Evolutionary conservation across 176 grass and related monocot genomes (phyloP).

Genomic region (barley (Hordeum vulgare)): DNA sequence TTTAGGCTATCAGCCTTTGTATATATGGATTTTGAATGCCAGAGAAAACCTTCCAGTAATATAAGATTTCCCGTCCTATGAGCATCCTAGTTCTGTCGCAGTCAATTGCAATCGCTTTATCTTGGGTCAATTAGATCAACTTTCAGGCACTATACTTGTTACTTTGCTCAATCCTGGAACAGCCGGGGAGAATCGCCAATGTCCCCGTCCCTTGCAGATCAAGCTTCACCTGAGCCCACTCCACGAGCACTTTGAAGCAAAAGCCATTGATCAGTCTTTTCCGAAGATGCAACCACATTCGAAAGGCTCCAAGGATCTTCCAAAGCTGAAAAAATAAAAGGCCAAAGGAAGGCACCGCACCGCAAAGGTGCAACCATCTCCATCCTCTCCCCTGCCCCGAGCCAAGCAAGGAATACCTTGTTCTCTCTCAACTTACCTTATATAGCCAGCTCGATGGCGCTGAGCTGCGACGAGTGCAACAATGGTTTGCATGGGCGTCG

Average conservation of each 20-base stretch:
- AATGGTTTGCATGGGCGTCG: constrained; percentile 36
- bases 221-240: constrained; percentile 11
- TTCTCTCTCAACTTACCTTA: background rate
- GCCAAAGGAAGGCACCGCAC: constrained; percentile 29
- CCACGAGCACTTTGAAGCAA: background rate
- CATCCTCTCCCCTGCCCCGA: background rate
- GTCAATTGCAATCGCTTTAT: background rate
- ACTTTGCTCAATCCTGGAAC: background rate
- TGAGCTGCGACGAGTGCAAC: background rate
- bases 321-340: background rate
- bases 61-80: background rate
- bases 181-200: background rate
- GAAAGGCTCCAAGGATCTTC: constrained; percentile 4
- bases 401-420: constrained; percentile 29
- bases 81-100: background rate
- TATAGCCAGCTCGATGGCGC: background rate
- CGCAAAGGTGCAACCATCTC: background rate
- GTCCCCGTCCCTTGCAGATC: constrained; percentile 22
- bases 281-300: constrained; percentile 8
- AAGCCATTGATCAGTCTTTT: constrained; percentile 23
- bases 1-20: background rate
- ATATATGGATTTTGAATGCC: background rate
- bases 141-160: background rate
- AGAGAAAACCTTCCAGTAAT: background rate
- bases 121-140: background rate